A percentile compares a stretch with the other conserved stretches of the same genome.
Conservation (phyloP, 148 eudicot genomes). For the Rhododendron vialii region DNA sequence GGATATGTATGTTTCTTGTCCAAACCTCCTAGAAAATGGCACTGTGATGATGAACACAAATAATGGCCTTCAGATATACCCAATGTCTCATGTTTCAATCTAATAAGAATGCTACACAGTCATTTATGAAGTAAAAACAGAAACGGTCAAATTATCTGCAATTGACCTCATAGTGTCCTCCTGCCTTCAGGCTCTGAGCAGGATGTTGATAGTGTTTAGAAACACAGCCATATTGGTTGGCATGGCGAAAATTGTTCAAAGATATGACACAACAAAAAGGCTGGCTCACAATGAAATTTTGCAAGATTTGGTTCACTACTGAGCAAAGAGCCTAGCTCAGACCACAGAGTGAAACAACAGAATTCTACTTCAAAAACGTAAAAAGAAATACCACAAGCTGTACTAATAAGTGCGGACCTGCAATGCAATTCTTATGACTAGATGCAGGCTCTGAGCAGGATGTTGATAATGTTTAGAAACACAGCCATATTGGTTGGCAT, state of each 20-base stretch:
- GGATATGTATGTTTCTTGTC: not conserved
- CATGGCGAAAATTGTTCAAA: not conserved
- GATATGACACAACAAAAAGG: not conserved
- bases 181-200: not conserved
- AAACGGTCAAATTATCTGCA: not conserved
- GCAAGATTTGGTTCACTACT: not conserved
- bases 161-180: not conserved
- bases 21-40: not conserved
- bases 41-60: not conserved
- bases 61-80: not conserved
- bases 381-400: not conserved
- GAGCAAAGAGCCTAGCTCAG: not conserved
- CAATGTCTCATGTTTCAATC: not conserved
- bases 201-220: not conserved
- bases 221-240: not conserved
- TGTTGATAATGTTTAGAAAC: not conserved
- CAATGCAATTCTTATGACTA: constrained; percentile 11
- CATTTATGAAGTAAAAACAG: not conserved
- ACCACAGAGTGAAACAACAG: not conserved
- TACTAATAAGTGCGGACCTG: not conserved
- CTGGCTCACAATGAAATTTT: not conserved
- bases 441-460: not conserved
- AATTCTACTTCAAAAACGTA: not conserved
- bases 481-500: not conserved
- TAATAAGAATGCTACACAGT: not conserved